Evolutionary conservation across 805 yeast genomes (phyloP).

Genomic region (Candida chauliodis): DNA sequence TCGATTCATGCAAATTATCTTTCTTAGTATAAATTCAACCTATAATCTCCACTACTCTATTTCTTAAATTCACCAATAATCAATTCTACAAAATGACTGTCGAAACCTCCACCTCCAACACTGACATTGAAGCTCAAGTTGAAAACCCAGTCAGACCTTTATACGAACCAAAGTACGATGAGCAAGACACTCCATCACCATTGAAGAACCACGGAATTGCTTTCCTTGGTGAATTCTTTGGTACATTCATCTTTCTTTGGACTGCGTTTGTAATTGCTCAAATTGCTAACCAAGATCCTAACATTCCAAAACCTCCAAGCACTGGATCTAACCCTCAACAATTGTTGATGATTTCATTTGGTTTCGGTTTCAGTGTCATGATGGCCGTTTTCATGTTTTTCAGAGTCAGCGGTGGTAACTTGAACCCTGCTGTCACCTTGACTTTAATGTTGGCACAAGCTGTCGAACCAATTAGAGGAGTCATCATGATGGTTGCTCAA

Average conservation of each 20-base stretch:
- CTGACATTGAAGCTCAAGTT: conserved; percentile 27
- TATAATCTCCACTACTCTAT: no score
- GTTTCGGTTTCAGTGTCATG: conserved; percentile 84
- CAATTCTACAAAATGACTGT: no score
- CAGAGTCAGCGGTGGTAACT: conserved; percentile 83
- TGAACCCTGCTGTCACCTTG: conserved; percentile 85
- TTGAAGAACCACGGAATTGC: conserved; percentile 59
- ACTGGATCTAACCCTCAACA: conserved; percentile 59
- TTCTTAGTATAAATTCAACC: no score
- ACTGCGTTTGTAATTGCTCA: conserved; percentile 80
- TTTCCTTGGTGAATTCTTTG: conserved; percentile 76
- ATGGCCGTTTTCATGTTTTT: conserved; percentile 65
- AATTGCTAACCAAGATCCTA: conserved; percentile 63
- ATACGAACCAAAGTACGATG: conserved; percentile 22
- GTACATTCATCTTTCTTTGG: conserved; percentile 82
- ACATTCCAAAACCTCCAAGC: conserved; percentile 7
- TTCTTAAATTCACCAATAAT: no score
- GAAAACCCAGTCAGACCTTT: conserved; percentile 15
- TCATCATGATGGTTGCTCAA: conserved; percentile 63
- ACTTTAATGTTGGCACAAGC: conserved; percentile 71
- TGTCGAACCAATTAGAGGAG: conserved; percentile 67
- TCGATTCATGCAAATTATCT: no score
- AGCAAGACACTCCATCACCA: conserved; percentile 15
- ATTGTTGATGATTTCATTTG: conserved; percentile 75
- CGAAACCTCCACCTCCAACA: conserved; percentile 17